Base-by-base conservation (phyloP, 331 rosid genomes). In the Saraca asoca region DNA sequence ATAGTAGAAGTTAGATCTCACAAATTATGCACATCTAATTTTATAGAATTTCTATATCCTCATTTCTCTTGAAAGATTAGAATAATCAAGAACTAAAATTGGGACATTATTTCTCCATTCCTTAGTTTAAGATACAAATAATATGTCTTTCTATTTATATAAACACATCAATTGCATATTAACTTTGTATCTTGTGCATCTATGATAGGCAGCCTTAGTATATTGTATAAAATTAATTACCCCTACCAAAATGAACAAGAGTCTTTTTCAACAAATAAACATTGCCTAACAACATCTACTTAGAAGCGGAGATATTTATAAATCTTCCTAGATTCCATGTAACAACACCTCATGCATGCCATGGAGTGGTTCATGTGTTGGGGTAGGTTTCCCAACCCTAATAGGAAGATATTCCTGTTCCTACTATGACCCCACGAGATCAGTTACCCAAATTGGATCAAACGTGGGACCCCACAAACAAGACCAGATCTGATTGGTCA, bases 341-440 rank as follows among this genome's bases (percentile, higher is more conserved):
- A 81, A 79, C 81, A 72, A 79, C 67, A 13, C 63, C 79, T 46
- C 70, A 69, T 69, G 62, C 80, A 67, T 59, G 83, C 72, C 72
- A 78, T 65, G 84, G 85, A 86, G 81, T 80, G 10, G 91, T 82
- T 86, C 70, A 58, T 59, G 64, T 64, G 68, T 78, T 66, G 80
- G 84, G 77, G 90, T 78, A 82, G 96, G 91, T 89, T 57, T 64
- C 74, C 82, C 82, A 63, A 67, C 75, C 93, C 69, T 59, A 73
- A 69, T 57, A 64, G 76, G 75, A 80, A 71, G 71, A 79, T 51
- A 81, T 83, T 81, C 86, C 74, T 79, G 68, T 67, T 68, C 69
- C 81, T 70, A 67, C 82, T 54, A 49, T 46, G 62, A 75, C 75
- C 82, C 82, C 85, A 79, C 79, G 45, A 49, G 75, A 57, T 71